phyloP scores from a whole-genome alignment of 2,329 filamentous ascomycete genomes.

The Fusarium tanahbumbuense region DNA sequence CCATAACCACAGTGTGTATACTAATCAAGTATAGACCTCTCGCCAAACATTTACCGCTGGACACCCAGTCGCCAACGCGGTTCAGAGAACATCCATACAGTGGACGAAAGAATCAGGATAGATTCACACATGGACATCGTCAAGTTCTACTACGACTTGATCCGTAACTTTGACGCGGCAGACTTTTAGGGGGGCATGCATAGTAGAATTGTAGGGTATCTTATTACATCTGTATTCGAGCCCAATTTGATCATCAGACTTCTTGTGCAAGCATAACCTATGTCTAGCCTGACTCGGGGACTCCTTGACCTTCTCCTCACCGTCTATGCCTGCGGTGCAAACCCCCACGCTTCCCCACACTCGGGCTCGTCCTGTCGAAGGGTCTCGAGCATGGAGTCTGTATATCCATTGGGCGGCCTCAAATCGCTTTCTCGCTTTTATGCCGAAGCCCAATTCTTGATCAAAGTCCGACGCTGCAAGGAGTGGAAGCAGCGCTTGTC shows the following conservation, averaged over 20 bases:
- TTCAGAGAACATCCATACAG: constrained; percentile 54
- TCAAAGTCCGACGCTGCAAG: neutral
- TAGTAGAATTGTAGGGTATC: constrained; percentile 6
- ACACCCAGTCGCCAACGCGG: constrained; percentile 50
- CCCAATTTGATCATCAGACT: neutral
- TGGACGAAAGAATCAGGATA: constrained; percentile 56
- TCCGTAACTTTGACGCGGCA: constrained; percentile 59
- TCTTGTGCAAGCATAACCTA: neutral
- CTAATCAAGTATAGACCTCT: constrained; percentile 43
- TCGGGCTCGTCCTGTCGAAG: constrained; percentile 10
- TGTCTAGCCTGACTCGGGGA: neutral
- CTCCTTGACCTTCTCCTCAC: constrained; percentile 8
- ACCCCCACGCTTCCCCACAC: constrained; percentile 32
- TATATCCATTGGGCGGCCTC: constrained; percentile 2
- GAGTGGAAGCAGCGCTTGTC: neutral
- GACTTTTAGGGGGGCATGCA: constrained; percentile 36
- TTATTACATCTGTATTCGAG: neutral
- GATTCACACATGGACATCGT: constrained; percentile 55
- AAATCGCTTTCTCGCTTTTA: neutral
- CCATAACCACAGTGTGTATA: neutral
- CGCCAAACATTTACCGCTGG: constrained; percentile 57
- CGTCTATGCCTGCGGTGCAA: neutral
- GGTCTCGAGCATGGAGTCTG: neutral
- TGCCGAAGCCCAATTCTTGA: neutral
- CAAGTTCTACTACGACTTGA: constrained; percentile 58